Evolutionary conservation across 2,329 filamentous ascomycete genomes (phyloP).

Genomic region (Orbilia quercus): DNA sequence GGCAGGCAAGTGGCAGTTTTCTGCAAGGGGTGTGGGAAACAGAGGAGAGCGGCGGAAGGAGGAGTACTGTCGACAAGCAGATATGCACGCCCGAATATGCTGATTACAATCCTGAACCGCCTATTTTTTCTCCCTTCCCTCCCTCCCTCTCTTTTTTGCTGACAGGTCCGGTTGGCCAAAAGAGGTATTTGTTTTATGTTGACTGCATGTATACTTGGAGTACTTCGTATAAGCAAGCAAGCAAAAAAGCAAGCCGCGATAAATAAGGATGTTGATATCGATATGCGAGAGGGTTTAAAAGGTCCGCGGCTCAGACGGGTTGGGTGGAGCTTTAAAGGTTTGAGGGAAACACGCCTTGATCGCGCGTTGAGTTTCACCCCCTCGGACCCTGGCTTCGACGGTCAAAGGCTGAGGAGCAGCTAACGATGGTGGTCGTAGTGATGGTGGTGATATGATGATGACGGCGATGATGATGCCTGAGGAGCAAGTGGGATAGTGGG

Average conservation of each 20-base stretch:
- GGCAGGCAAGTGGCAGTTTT: too few relatives aligned
- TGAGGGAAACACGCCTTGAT: constrained; percentile 4
- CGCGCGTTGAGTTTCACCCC: constrained; percentile 7
- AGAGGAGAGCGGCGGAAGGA: too few relatives aligned
- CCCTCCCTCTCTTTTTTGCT: too few relatives aligned
- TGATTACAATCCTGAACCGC: too few relatives aligned
- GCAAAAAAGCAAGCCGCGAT: constrained; percentile 4
- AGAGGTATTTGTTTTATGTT: too few relatives aligned
- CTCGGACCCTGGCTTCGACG: neutral
- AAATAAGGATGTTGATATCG: neutral
- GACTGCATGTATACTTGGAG: too few relatives aligned
- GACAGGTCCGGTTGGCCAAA: too few relatives aligned
- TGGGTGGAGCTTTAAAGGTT: constrained; percentile 12
- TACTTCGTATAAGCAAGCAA: constrained; percentile 8
- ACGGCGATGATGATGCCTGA: neutral
- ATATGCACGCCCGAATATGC: too few relatives aligned
- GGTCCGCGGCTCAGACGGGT: constrained; percentile 20
- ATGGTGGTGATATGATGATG: neutral
- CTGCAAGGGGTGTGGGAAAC: too few relatives aligned
- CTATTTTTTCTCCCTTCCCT: too few relatives aligned
- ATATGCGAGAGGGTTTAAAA: constrained; percentile 8
- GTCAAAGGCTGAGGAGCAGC: neutral
- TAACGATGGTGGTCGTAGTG: too few relatives aligned
- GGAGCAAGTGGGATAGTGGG: neutral
- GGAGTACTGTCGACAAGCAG: too few relatives aligned